Conservation (phyloP, 1,284 basidiomycete genomes). For the Athelia psychrophila region DNA sequence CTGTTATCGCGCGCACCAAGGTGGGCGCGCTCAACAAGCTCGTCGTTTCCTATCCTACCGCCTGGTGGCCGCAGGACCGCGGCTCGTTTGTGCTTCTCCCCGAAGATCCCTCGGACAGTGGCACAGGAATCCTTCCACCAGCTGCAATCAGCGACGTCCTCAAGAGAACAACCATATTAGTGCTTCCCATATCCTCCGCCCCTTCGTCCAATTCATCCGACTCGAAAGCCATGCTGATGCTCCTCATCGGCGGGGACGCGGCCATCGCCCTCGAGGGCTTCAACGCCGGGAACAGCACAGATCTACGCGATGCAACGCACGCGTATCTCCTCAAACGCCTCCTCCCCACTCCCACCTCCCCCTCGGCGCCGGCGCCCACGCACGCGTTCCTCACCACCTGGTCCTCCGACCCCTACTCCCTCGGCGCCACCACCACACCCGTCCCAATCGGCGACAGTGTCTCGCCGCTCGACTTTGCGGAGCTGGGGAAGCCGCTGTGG, state of each 20-base stretch:
- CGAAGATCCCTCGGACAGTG: neutral
- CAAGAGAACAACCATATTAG: too few relatives aligned
- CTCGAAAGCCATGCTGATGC: conserved; percentile 4
- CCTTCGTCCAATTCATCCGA: conserved; percentile 3
- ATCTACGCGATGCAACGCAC: neutral
- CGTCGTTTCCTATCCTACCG: conserved; percentile 10
- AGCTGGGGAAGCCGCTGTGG: conserved; percentile 15
- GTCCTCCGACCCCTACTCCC: conserved; percentile 11
- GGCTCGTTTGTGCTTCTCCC: conserved; percentile 10
- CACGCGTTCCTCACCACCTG: conserved; percentile 4
- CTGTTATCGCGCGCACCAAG: conserved; percentile 9
- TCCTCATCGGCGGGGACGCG: neutral
- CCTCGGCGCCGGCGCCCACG: conserved; percentile 1
- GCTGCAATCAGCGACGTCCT: too few relatives aligned
- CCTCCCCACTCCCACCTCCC: neutral
- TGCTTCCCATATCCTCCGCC: conserved; percentile 2
- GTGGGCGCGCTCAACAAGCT: conserved; percentile 15
- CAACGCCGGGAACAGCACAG: neutral
- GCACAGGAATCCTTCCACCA: conserved; percentile 1
- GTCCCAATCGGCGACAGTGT: conserved; percentile 8
- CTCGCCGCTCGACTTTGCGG: conserved; percentile 13
- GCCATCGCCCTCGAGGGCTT: conserved; percentile 1
- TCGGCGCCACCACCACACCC: conserved; percentile 13
- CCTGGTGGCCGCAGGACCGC: conserved; percentile 14
- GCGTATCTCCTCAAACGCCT: too few relatives aligned